Conservation (phyloP, 2,329 filamentous ascomycete genomes). For the Diaporthe nobilis region DNA sequence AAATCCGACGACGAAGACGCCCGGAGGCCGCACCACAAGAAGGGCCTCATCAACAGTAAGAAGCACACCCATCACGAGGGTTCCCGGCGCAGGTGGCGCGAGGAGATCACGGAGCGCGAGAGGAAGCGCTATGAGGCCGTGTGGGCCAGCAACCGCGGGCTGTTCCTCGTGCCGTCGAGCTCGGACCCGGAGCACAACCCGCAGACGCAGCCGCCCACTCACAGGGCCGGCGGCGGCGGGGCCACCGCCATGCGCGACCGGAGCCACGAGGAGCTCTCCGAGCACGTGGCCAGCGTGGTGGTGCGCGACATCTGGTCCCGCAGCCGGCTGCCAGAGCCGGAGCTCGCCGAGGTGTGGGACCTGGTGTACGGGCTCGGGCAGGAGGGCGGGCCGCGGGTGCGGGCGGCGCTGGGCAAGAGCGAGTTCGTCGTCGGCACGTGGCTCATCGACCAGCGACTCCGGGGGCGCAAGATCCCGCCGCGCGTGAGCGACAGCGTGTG, state of each 20-base stretch:
- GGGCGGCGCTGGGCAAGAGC: conserved; percentile 67
- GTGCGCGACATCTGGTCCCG: conserved; percentile 83
- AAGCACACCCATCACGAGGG: conserved; percentile 85
- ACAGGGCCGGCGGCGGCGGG: neutral
- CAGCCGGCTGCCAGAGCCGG: conserved; percentile 76
- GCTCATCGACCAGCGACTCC: conserved; percentile 85
- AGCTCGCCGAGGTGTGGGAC: conserved; percentile 83
- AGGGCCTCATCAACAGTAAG: conserved; percentile 64
- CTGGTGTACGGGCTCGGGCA: conserved; percentile 73
- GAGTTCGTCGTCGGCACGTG: conserved; percentile 89
- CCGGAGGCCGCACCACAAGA: conserved; percentile 63
- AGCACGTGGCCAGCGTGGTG: conserved; percentile 76
- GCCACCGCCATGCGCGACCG: conserved; percentile 20
- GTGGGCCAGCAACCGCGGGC: conserved; percentile 85
- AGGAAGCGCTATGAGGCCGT: conserved; percentile 87
- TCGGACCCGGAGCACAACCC: conserved; percentile 29
- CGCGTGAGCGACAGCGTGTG: conserved; percentile 82
- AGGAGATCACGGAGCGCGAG: conserved; percentile 79
- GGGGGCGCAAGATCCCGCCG: conserved; percentile 81
- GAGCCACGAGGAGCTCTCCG: conserved; percentile 50
- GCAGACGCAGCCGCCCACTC: too few relatives aligned
- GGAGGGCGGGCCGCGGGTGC: conserved; percentile 53
- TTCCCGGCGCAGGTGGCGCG: conserved; percentile 81
- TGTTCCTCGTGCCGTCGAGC: conserved; percentile 56
- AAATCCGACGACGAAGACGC: conserved; percentile 68